A percentile compares a stretch with the other conserved stretches of the same genome.
phyloP scores from a whole-genome alignment of 257 asterid genomes.

The Nicotiana undulata region DNA sequence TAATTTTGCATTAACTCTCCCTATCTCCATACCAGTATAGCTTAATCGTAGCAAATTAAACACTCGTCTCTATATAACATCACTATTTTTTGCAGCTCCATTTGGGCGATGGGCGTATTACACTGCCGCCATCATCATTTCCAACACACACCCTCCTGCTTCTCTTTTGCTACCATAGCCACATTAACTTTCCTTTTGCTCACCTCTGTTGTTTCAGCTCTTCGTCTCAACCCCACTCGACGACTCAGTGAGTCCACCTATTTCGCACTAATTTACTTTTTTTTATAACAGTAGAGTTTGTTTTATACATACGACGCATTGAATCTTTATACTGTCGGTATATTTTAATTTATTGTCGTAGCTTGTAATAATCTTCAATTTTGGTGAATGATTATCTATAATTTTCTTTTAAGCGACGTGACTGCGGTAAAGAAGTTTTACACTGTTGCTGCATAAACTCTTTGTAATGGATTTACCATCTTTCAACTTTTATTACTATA shows the following conservation, averaged over 20 bases:
- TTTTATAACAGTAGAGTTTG: no score
- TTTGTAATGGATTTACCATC: no score
- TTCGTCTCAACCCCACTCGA: neutral
- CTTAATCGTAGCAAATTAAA: neutral
- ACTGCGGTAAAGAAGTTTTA: neutral
- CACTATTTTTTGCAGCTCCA: neutral
- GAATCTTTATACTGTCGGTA: no score
- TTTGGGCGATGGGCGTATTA: neutral
- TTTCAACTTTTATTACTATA: no score
- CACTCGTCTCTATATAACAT: neutral
- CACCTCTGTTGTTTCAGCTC: constrained; percentile 2
- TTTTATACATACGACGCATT: neutral
- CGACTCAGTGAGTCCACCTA: neutral
- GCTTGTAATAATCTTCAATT: neutral
- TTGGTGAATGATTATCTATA: neutral
- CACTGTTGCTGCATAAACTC: neutral
- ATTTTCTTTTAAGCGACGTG: neutral
- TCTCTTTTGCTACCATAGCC: constrained; percentile 1
- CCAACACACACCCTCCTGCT: neutral
- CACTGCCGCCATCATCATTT: neutral
- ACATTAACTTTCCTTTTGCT: constrained; percentile 4
- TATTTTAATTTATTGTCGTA: neutral
- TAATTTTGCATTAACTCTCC: neutral
- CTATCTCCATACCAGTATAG: neutral
- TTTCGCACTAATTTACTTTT: neutral